These are phyloP conservation scores for Hyaloscypha variabilis DNA, from an alignment of 495 filamentous ascomycete species.

Conservation along the genomic window DNA sequence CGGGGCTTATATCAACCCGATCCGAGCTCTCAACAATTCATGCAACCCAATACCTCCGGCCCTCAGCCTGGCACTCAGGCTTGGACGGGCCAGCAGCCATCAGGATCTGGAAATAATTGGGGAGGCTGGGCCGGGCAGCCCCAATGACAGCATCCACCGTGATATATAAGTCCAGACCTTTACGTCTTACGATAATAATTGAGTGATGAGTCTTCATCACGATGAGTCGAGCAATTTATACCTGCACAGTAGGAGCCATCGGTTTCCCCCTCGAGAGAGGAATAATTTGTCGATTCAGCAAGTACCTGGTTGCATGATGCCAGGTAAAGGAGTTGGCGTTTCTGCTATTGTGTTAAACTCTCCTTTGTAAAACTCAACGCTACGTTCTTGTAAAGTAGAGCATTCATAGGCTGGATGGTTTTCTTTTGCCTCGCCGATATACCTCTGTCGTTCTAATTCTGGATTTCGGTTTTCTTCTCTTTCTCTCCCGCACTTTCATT, in stretches of 20 bases:
- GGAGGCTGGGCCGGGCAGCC: slow-evolving; percentile 30
- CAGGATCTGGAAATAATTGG: slow-evolving; percentile 29
- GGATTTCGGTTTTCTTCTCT: slow-evolving; percentile 17
- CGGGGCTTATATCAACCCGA: slow-evolving; percentile 61
- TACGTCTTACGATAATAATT: slow-evolving; percentile 30
- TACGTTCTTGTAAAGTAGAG: slow-evolving; percentile 28
- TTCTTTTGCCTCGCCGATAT: slow-evolving; percentile 13
- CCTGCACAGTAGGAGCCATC: slow-evolving; percentile 11
- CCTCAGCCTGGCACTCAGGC: slow-evolving; percentile 49
- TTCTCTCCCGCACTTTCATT: slow-evolving; percentile 6
- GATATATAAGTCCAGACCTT: slow-evolving; percentile 8
- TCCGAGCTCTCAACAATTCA: slow-evolving; percentile 63
- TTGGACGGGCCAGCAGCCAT: slow-evolving; percentile 42
- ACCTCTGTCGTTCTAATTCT: slow-evolving; percentile 18
- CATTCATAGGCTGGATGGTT: slow-evolving; percentile 6
- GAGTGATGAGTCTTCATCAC: slow-evolving; percentile 30
- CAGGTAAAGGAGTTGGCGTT: slow-evolving; percentile 35
- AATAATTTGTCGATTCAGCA: slow-evolving; percentile 34
- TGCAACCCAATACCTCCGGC: slow-evolving; percentile 49
- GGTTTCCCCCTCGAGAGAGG: slow-evolving; percentile 20
- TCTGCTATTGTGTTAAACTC: slow-evolving; percentile 18
- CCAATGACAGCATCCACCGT: slow-evolving; percentile 20
- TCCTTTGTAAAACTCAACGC: slow-evolving; percentile 19
- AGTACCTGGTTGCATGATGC: slow-evolving; percentile 26
- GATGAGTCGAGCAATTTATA: not conserved